A percentile compares a stretch with the other conserved stretches of the same genome.
These are phyloP conservation scores for Elongisporangium senticosum DNA, from an alignment of 352 stramenopile species.

Conservation along the genomic window DNA sequence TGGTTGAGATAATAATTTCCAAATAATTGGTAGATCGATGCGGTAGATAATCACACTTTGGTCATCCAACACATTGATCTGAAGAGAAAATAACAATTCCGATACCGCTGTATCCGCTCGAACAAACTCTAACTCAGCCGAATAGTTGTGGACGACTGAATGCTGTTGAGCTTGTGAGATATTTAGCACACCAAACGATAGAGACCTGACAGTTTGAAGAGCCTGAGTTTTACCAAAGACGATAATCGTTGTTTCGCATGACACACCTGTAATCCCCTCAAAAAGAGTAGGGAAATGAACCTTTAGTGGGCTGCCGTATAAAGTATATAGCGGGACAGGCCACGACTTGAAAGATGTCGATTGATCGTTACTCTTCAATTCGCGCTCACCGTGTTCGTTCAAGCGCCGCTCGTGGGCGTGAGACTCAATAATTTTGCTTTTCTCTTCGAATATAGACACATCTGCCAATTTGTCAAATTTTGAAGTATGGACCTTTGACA, in stretches of 20 bases:
- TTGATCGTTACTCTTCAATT: neutral
- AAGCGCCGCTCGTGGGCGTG: neutral
- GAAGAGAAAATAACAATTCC: neutral
- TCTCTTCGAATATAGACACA: neutral
- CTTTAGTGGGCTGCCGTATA: neutral
- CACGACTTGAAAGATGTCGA: neutral
- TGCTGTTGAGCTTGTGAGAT: constrained; percentile 1
- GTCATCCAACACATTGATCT: neutral
- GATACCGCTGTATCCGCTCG: neutral
- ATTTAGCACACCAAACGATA: constrained; percentile 6
- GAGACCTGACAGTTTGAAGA: constrained; percentile 4
- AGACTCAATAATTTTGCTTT: neutral
- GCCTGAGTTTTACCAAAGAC: constrained; percentile 8
- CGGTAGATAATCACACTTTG: neutral
- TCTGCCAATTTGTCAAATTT: neutral
- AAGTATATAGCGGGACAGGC: neutral
- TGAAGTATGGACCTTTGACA: neutral
- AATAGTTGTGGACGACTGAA: neutral
- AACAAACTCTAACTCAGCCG: neutral
- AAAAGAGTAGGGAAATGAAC: neutral
- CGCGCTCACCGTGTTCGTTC: neutral
- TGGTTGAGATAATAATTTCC: neutral
- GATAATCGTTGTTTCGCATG: constrained; percentile 10
- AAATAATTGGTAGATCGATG: neutral
- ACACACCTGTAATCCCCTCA: neutral